These are phyloP conservation scores for Syzygium malaccense DNA, from an alignment of 441 rosid genomes.

Conservation along the genomic window DNA sequence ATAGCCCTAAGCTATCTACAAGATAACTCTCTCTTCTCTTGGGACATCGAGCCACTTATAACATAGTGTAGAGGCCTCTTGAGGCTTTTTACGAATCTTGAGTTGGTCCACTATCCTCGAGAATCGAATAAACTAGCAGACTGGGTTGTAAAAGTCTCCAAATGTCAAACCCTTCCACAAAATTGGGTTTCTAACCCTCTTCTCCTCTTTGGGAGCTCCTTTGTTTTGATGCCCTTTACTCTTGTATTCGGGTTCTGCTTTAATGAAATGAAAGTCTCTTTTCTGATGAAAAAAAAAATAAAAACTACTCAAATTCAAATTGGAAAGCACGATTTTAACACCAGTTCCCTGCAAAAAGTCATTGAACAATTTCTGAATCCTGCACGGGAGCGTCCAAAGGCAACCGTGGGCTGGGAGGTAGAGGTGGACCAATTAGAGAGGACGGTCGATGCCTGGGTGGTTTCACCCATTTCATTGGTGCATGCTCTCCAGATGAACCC, in stretches of 20 bases:
- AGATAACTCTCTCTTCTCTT: too few relatives aligned
- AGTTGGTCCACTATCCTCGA: too few relatives aligned
- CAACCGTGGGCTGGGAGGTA: not conserved
- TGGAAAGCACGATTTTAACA: not conserved
- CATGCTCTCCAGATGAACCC: not conserved
- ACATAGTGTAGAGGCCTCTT: too few relatives aligned
- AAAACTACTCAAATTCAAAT: too few relatives aligned
- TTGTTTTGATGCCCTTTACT: not conserved
- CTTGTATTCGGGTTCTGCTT: not conserved
- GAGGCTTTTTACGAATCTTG: too few relatives aligned
- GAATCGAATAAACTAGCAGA: too few relatives aligned
- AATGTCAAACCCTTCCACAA: fast-evolving
- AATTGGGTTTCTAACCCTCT: too few relatives aligned
- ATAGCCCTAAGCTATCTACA: too few relatives aligned
- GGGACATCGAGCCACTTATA: too few relatives aligned
- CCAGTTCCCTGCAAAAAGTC: not conserved
- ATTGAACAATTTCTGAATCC: not conserved
- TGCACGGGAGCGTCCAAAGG: not conserved
- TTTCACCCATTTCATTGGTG: not conserved
- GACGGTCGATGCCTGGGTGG: not conserved
- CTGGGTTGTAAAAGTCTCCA: too few relatives aligned
- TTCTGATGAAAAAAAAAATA: too few relatives aligned
- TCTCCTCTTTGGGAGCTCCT: too few relatives aligned
- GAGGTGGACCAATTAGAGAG: not conserved
- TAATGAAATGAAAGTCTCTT: not conserved